phyloP scores from a whole-genome alignment of 805 yeast species.

The Blastobotrys peoriensis region DNA sequence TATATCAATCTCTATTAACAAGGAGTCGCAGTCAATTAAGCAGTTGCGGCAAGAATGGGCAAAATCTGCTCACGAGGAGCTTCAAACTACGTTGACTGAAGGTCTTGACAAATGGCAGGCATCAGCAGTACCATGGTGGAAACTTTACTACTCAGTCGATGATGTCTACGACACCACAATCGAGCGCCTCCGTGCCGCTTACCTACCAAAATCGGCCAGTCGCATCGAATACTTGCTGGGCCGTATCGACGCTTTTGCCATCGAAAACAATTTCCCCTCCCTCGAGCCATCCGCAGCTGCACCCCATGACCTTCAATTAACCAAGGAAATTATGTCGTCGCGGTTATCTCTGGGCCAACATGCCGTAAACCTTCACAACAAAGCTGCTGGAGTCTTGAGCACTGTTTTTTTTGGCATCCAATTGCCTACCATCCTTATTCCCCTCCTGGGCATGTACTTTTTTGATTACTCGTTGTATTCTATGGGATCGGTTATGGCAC shows the following conservation, averaged over 20 bases:
- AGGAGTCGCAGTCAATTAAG: slow-evolving; percentile 15
- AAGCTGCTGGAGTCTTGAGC: slow-evolving; percentile 26
- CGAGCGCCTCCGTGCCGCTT: slow-evolving; percentile 15
- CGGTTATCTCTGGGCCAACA: slow-evolving; percentile 7
- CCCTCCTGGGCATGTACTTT: slow-evolving; percentile 28
- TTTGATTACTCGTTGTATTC: slow-evolving; percentile 27
- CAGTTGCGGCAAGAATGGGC: slow-evolving; percentile 30
- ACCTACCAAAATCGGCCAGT: slow-evolving; percentile 27
- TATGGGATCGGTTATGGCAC: slow-evolving; percentile 31
- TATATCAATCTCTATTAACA: slow-evolving; percentile 6
- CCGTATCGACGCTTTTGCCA: slow-evolving; percentile 21
- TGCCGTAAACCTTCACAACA: slow-evolving; percentile 24
- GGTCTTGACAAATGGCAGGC: slow-evolving; percentile 19
- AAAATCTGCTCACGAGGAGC: slow-evolving; percentile 33
- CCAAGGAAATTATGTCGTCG: not conserved
- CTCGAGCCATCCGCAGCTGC: not conserved
- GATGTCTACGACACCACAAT: slow-evolving; percentile 29
- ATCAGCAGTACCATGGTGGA: slow-evolving; percentile 31
- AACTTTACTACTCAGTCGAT: slow-evolving; percentile 31
- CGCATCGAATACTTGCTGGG: slow-evolving; percentile 30
- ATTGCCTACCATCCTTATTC: slow-evolving; percentile 28
- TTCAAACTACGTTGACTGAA: slow-evolving; percentile 28
- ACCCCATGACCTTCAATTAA: not conserved
- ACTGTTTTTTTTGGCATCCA: slow-evolving; percentile 29
- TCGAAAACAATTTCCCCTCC: not conserved